Conservation (phyloP, 1,284 basidiomycete species). For the Leccinum subfulvum region DNA sequence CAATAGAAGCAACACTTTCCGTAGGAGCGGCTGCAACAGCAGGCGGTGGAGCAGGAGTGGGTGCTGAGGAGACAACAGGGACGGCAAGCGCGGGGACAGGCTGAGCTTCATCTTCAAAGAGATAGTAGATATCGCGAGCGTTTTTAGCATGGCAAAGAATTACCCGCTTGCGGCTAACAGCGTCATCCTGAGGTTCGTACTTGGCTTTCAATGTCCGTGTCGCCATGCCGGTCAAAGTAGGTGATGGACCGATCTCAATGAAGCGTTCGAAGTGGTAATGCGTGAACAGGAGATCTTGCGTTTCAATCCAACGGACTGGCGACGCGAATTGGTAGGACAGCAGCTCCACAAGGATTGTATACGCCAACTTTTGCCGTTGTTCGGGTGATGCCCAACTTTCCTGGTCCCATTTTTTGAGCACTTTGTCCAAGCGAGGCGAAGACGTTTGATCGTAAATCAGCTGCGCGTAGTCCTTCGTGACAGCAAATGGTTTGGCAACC, state of each 20-base stretch:
- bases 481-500: slow-evolving; percentile 91
- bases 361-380: slow-evolving; percentile 90
- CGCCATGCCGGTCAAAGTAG: slow-evolving; percentile 96
- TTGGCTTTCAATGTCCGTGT: slow-evolving; percentile 91
- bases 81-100: slow-evolving; percentile 48
- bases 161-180: slow-evolving; percentile 74
- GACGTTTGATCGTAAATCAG: slow-evolving; percentile 94
- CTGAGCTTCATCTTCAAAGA: slow-evolving; percentile 84
- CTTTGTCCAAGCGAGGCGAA: slow-evolving; percentile 89
- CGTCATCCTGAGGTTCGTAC: slow-evolving; percentile 89
- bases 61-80: slow-evolving; percentile 44
- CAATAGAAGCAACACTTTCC: slow-evolving; percentile 71
- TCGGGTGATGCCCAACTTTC: slow-evolving; percentile 84
- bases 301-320: slow-evolving; percentile 98
- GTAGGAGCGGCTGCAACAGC: slow-evolving; percentile 48
- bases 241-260: slow-evolving; percentile 94
- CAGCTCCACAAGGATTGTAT: slow-evolving; percentile 93
- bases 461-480: slow-evolving; percentile 88
- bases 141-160: slow-evolving; percentile 96
- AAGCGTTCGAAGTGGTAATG: slow-evolving; percentile 91
- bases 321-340: slow-evolving; percentile 96
- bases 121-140: slow-evolving; percentile 95
- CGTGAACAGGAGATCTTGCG: slow-evolving; percentile 91
- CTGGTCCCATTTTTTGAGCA: slow-evolving; percentile 90
- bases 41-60: slow-evolving; percentile 44